Evolutionary conservation across 345 rosid genomes (phyloP), one percentile per base, ranked within the genome.

Genomic region (Hypericum androsaemum): DNA sequence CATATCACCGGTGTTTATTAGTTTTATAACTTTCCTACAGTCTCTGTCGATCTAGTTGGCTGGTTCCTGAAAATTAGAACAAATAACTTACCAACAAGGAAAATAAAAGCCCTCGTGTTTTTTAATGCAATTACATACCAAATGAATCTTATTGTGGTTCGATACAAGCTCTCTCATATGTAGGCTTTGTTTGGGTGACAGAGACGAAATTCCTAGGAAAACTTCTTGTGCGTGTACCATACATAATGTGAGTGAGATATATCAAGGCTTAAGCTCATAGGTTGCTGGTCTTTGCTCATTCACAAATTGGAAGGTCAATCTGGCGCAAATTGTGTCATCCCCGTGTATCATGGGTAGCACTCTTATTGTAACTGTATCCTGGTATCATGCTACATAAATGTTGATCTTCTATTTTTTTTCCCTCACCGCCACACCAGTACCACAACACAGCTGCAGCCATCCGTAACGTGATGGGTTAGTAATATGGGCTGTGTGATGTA

Each of bases 171-270:
- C 39, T 5, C 16, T 59, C 22, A 9, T 8, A 35, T 46, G 36
- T 45, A 13, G 13, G 22, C 15, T 39, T 43, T 43, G 9, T 16
- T 12, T 56, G 7, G 22, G 53, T 57, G 36, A 69, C 92, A 85
- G 95, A 85, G 70, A 81, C 7, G 84, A 82, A 56, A 61, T 63
- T 0, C 80, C 84, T n/a, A 66, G 66, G 58, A 80, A 76, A 60
- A 60, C 50, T 56, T 53, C 70, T 10, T 88, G 95, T 60, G 69
- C 84, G 11, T 85, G 97, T 74, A 50, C 89, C 64, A 79, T 85
- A 88, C 94, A 85, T 88, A 64, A 55, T 88, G 81, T 88, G 65
- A 77, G 52, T 49, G 62, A 53, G 41, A 57, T 50, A 13, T 15
- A 45, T 56, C 58, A 37, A 14, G 56, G 57, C 41, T 49, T 14